Percentiles rank a stretch among this genome's conserved stretches.
These are phyloP conservation scores for Globisporangium iwayamae DNA, from an alignment of 352 stramenopile species.

Conservation along the genomic window DNA sequence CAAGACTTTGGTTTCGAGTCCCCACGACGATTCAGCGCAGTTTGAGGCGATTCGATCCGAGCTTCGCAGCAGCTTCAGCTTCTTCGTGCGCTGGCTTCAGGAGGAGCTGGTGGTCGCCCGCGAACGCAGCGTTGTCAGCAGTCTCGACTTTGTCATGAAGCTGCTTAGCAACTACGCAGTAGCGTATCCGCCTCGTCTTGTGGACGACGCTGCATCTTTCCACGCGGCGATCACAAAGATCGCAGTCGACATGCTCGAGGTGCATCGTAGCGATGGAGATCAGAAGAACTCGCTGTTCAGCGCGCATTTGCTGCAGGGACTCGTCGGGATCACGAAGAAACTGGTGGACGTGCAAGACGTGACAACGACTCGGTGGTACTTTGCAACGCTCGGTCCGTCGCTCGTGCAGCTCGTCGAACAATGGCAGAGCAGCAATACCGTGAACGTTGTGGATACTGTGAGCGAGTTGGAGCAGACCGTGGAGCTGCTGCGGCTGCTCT, in stretches of 20 bases:
- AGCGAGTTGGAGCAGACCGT: conserved; percentile 42
- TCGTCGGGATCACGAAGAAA: conserved; percentile 33
- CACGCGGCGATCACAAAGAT: conserved; percentile 32
- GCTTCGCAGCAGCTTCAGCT: conserved; percentile 28
- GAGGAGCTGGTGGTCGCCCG: conserved; percentile 28
- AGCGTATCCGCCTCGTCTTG: conserved; percentile 28
- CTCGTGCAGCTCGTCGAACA: conserved; percentile 28
- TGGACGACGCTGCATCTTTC: conserved; percentile 27
- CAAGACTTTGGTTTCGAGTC: conserved; percentile 20
- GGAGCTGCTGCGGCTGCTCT: conserved; percentile 42
- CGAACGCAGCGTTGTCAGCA: conserved; percentile 7
- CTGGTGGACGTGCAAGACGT: conserved; percentile 41
- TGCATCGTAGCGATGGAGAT: conserved; percentile 11
- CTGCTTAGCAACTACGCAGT: conserved; percentile 34
- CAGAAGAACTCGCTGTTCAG: conserved; percentile 21
- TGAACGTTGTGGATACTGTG: conserved; percentile 13
- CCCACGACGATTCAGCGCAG: background rate
- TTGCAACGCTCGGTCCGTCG: conserved; percentile 34
- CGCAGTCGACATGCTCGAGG: conserved; percentile 21
- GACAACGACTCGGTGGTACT: conserved; percentile 38
- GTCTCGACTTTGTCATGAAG: conserved; percentile 36
- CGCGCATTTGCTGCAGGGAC: conserved; percentile 32
- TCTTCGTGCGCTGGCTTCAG: conserved; percentile 39
- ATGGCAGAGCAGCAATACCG: conserved; percentile 11
- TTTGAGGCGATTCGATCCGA: conserved; percentile 22